These are phyloP conservation scores for Irpex rosettiformis DNA, from an alignment of 1,284 basidiomycete genomes.

Conservation along the genomic window DNA sequence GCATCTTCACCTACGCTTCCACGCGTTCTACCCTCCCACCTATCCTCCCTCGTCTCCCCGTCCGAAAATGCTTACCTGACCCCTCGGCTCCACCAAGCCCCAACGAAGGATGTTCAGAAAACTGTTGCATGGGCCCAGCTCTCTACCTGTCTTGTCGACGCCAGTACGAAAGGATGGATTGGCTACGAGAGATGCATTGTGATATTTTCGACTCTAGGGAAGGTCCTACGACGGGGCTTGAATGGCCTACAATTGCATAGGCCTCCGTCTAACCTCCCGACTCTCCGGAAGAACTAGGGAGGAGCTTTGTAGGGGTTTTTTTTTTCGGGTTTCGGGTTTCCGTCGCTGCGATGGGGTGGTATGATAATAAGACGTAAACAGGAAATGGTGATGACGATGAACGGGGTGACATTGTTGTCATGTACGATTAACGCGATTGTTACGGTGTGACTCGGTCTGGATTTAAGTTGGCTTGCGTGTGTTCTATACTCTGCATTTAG, in stretches of 20 bases:
- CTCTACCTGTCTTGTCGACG: constrained; percentile 37
- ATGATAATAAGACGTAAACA: too few species aligned
- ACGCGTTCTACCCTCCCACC: constrained; percentile 52
- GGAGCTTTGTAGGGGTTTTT: too few species aligned
- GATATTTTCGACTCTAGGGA: neutral
- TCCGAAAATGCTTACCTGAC: constrained; percentile 30
- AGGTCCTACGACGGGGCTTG: neutral
- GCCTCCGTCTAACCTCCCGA: neutral
- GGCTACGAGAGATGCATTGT: constrained; percentile 36
- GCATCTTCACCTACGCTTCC: constrained; percentile 54
- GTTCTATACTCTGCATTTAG: too few species aligned
- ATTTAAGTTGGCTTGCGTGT: neutral
- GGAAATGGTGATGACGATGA: neutral
- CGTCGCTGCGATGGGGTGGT: neutral
- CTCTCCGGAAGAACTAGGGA: neutral
- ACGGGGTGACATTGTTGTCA: neutral
- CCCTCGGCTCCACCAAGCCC: constrained; percentile 27
- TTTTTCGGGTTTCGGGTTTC: neutral
- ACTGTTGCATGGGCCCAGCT: constrained; percentile 33
- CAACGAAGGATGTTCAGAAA: constrained; percentile 25
- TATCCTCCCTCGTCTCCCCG: constrained; percentile 33
- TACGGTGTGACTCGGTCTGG: neutral
- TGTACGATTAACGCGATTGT: neutral
- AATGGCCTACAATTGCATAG: too few species aligned
- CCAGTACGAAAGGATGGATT: constrained; percentile 39